Evolutionary conservation across 768 basidiomycete genomes (phyloP).

Genomic region (Termitomyces eurrhizus): DNA sequence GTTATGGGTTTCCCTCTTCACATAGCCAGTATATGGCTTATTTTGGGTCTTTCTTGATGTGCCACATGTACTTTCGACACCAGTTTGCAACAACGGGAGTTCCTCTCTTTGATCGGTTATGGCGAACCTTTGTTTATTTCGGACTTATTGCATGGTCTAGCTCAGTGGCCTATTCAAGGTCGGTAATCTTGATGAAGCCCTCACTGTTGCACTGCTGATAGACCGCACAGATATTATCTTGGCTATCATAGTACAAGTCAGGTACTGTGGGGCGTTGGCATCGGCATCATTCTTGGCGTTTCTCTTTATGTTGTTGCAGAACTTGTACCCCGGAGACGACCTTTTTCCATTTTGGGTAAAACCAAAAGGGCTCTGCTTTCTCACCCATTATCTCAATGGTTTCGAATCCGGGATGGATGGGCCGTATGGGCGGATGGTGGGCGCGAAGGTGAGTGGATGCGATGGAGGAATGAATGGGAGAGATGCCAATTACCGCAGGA

Average conservation of each 20-base stretch:
- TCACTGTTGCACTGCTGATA: not conserved
- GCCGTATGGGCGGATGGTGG: conserved; percentile 78
- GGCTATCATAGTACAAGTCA: conserved; percentile 73
- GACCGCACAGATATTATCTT: conserved; percentile 52
- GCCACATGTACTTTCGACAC: conserved; percentile 71
- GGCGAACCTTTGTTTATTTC: conserved; percentile 43
- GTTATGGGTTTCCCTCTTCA: conserved; percentile 86
- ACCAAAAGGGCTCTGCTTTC: conserved; percentile 44
- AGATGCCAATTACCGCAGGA: conserved; percentile 20
- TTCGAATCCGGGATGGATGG: conserved; percentile 80
- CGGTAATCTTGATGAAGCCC: conserved; percentile 11
- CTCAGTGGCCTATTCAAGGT: conserved; percentile 80
- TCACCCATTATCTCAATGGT: conserved; percentile 59
- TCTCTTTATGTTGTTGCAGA: conserved; percentile 54
- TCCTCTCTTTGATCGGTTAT: conserved; percentile 45
- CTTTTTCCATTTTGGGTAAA: conserved; percentile 50
- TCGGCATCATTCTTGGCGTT: conserved; percentile 56
- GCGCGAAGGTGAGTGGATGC: conserved; percentile 62
- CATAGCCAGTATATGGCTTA: conserved; percentile 92
- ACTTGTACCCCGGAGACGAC: conserved; percentile 50
- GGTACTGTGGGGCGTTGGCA: conserved; percentile 68
- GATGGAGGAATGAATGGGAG: conserved; percentile 62
- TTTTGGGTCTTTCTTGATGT: conserved; percentile 71
- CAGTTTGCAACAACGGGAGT: conserved; percentile 54
- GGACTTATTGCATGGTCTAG: conserved; percentile 53